Evolutionary conservation across 805 yeast genomes (phyloP).

Genomic region (Pichia nanzhaoensis): DNA sequence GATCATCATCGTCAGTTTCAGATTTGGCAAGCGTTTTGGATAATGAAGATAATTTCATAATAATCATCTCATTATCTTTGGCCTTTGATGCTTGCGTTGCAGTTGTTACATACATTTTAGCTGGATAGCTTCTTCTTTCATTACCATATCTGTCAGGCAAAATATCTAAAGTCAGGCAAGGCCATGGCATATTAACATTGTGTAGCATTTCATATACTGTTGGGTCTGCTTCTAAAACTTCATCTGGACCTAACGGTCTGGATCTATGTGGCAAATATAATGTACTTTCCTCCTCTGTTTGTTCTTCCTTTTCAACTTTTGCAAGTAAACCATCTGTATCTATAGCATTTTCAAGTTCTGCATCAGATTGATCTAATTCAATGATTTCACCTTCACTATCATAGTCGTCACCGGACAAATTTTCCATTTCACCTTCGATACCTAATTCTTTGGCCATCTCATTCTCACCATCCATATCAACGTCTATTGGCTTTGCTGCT

Average conservation of each 20-base stretch:
- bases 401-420: conserved; percentile 83
- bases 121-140: conserved; percentile 88
- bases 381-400: conserved; percentile 89
- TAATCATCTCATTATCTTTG: conserved; percentile 82
- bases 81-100: conserved; percentile 89
- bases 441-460: conserved; percentile 48
- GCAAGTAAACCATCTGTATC: conserved; percentile 61
- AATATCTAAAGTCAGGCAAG: conserved; percentile 85
- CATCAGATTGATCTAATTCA: conserved; percentile 61
- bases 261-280: conserved; percentile 85
- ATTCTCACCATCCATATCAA: conserved; percentile 33
- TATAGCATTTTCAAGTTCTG: conserved; percentile 36
- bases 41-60: conserved; percentile 76
- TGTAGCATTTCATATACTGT: conserved; percentile 95
- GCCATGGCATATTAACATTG: conserved; percentile 92
- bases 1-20: conserved; percentile 67
- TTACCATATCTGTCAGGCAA: conserved; percentile 81
- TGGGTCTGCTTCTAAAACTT: conserved; percentile 94
- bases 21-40: conserved; percentile 83
- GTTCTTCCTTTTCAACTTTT: conserved; percentile 36
- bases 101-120: conserved; percentile 74
- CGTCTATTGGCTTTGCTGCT: conserved; percentile 16
- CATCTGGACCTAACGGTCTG: conserved; percentile 89
- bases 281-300: conserved; percentile 23
- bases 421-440: conserved; percentile 62